Conservation (phyloP, 305 asterid genomes). For the Solanum chacoense region DNA sequence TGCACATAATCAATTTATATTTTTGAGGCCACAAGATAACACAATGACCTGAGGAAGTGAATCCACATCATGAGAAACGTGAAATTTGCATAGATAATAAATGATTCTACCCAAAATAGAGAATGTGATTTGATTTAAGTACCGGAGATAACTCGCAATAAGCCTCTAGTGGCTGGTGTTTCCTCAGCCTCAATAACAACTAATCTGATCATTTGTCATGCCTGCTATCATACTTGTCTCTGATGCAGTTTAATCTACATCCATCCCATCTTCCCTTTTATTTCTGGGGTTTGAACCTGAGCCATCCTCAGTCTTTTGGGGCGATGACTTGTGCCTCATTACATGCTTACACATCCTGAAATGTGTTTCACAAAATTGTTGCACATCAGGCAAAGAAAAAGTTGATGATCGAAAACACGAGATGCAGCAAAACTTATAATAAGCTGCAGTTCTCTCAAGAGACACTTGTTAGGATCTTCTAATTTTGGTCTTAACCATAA, state of each 20-base stretch:
- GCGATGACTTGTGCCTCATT: slow-evolving; percentile 29
- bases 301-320: slow-evolving; percentile 23
- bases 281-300: slow-evolving; percentile 28
- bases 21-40: neutral
- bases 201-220: neutral
- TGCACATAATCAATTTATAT: neutral
- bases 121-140: neutral
- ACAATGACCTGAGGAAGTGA: neutral
- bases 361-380: slow-evolving; percentile 4
- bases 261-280: slow-evolving; percentile 42
- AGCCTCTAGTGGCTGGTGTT: neutral
- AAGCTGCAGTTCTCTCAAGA: neutral
- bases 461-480: neutral
- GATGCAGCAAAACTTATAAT: neutral
- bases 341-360: slow-evolving; percentile 64
- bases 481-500: neutral
- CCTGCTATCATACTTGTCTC: neutral
- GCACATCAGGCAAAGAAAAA: neutral
- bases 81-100: neutral
- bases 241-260: slow-evolving; percentile 32
- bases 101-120: neutral
- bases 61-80: neutral
- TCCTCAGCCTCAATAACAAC: neutral
- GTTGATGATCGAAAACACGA: neutral
- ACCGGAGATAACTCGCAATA: neutral